Base-by-base conservation (phyloP, 2,329 filamentous ascomycete species). In the Clathrospora elynae region DNA sequence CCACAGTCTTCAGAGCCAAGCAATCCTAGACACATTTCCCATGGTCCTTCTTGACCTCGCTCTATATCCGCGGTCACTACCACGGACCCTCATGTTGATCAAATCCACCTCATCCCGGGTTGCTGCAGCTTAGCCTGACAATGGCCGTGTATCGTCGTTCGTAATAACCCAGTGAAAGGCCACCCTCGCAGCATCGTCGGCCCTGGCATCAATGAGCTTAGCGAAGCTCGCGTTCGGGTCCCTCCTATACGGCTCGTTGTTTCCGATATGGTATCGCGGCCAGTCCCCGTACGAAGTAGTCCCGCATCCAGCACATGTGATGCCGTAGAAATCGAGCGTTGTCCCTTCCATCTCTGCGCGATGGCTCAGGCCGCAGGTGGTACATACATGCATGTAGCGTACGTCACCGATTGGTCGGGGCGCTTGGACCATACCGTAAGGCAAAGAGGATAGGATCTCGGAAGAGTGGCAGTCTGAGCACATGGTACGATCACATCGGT, bases 331-430 rank as follows among this genome's bases (percentile, higher is more conserved):
- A 11, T 51, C 44, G 0, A 55, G 42, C 13, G 44, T 53, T 24
- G 38, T 34, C 2, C 35, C 41, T 19, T 35, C 38, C 39, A 49
- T 49, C 24, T 51, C 46, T 5, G 52, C 49, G 11, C 52, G 52
- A 20, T 55, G 49, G n/a, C 43, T 44, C 9, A 53, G 18, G 1
- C 52, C 52, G 17, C 52, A 53, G 5, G 13, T 31, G 12, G 42
- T 38, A 20, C 52, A 55, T 3, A 55, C 25, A 10, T 53, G 52
- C 10, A 45, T 38, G 29, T 55, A 55, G 6, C 52, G 42, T 2
- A 47, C 32, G 14, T 25, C 41, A 4, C 8, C 14, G 5, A 16
- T 11, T 7, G 43, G 32, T 16, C 12, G 28, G 2, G 31, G 41
- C 9, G 38, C 52, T 14, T 39, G 31, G 2, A 53, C 41, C 49